Percentiles rank a stretch among this genome's conserved stretches.
phyloP scores from a whole-genome alignment of 208 protist genomes.

The Porcisia deanei region DNA sequence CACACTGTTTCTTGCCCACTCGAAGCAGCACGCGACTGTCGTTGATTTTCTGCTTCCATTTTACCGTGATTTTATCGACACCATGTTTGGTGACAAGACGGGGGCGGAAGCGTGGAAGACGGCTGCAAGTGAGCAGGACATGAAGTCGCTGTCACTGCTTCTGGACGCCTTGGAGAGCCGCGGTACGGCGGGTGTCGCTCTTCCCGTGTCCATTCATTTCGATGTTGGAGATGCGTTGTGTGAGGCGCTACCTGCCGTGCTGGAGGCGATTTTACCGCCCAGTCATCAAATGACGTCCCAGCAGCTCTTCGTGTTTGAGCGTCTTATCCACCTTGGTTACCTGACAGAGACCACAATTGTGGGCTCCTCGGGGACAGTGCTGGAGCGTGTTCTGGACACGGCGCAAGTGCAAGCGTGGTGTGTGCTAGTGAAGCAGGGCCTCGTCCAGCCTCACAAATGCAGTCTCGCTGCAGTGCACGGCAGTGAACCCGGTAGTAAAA shows the following conservation, averaged over 20 bases:
- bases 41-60: slow-evolving; percentile 15
- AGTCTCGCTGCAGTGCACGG: slow-evolving; percentile 7
- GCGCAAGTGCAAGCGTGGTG: slow-evolving; percentile 27
- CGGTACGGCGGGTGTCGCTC: background rate
- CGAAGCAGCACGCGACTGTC: slow-evolving; percentile 30
- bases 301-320: slow-evolving; percentile 42
- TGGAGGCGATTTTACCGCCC: slow-evolving; percentile 24
- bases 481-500: slow-evolving; percentile 1
- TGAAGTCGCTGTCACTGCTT: slow-evolving; percentile 30
- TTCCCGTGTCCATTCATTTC: slow-evolving; percentile 18
- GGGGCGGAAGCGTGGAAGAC: slow-evolving; percentile 13
- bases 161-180: slow-evolving; percentile 51
- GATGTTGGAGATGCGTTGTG: slow-evolving; percentile 21
- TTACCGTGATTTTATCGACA: slow-evolving; percentile 7
- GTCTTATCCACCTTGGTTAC: slow-evolving; percentile 32
- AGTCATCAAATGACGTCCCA: slow-evolving; percentile 21
- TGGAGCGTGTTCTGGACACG: slow-evolving; percentile 28
- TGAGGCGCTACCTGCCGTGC: slow-evolving; percentile 22
- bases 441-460: slow-evolving; percentile 15
- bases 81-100: slow-evolving; percentile 4
- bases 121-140: slow-evolving; percentile 12
- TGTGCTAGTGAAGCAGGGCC: slow-evolving; percentile 13
- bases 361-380: slow-evolving; percentile 17
- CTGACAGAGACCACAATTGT: slow-evolving; percentile 11
- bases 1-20: slow-evolving; percentile 58